phyloP scores from a whole-genome alignment of 192 early-diverging fungal species.

The Lobosporangium transversale region DNA sequence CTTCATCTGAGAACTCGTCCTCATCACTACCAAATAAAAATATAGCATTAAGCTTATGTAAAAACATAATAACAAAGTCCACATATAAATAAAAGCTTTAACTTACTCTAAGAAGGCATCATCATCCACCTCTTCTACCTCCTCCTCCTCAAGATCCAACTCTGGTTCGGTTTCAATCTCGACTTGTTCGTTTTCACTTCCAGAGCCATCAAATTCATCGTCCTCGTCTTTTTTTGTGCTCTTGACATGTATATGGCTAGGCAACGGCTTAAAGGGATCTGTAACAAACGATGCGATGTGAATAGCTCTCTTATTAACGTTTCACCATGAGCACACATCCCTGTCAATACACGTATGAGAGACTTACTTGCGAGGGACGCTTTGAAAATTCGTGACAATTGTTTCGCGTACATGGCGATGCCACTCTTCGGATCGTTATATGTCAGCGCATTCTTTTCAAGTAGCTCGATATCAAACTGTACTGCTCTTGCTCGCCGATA shows the following conservation, averaged over 20 bases:
- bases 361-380: constrained; percentile 54
- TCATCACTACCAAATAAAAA: background rate
- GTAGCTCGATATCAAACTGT: constrained; percentile 71
- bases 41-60: background rate
- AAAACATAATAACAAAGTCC: background rate
- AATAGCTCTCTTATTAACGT: background rate
- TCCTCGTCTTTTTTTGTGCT: constrained; percentile 36
- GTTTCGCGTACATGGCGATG: constrained; percentile 52
- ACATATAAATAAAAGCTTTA: background rate
- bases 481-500: constrained; percentile 73
- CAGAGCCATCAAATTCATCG: constrained; percentile 45
- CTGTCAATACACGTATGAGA: too few relatives aligned
- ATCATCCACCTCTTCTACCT: constrained; percentile 46
- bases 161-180: constrained; percentile 46
- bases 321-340: too few relatives aligned
- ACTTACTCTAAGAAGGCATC: constrained; percentile 48
- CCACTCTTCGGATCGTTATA: constrained; percentile 69
- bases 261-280: constrained; percentile 51
- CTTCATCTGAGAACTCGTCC: constrained; percentile 31
- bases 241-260: constrained; percentile 18
- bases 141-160: constrained; percentile 48
- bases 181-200: constrained; percentile 33
- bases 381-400: constrained; percentile 58
- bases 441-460: constrained; percentile 71
- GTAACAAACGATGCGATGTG: background rate